Conservation (phyloP, 202 grass and related monocot genomes). For the Bolboschoenoplectus hybrid region DNA sequence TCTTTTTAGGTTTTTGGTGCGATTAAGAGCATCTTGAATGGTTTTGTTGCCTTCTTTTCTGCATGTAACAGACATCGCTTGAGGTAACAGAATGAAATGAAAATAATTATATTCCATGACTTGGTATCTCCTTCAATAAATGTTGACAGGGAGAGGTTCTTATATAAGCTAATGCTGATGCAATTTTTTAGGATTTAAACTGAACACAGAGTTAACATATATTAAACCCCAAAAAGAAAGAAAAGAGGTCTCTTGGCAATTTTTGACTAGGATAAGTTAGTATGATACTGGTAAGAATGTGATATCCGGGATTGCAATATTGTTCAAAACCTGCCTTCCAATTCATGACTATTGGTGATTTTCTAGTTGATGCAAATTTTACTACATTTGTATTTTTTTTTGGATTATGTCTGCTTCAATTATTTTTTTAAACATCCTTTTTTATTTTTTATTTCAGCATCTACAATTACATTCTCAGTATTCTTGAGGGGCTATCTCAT, state of each 20-base stretch:
- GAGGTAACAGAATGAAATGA: conserved; percentile 57
- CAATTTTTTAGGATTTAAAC: conserved; percentile 9
- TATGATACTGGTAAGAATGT: neutral
- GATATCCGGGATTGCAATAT: neutral
- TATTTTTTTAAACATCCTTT: neutral
- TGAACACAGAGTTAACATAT: neutral
- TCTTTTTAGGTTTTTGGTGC: conserved; percentile 78
- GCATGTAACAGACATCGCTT: conserved; percentile 94
- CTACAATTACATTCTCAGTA: conserved; percentile 74
- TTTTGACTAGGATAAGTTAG: neutral
- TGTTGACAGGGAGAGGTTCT: neutral
- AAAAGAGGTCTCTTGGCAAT: neutral
- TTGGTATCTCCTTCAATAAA: neutral
- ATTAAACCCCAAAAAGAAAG: neutral
- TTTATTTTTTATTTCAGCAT: conserved; percentile 54
- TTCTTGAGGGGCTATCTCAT: conserved; percentile 49
- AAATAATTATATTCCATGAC: neutral
- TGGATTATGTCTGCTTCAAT: neutral
- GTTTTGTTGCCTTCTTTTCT: conserved; percentile 86
- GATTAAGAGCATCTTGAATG: conserved; percentile 80
- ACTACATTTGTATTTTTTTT: neutral
- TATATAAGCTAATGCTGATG: neutral
- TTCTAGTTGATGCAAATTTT: neutral
- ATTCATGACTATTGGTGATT: neutral
- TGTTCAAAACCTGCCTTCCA: neutral